A percentile compares a stretch with the other conserved stretches of the same genome.
Conservation (phyloP, 352 stramenopile genomes). For the Phytophthora crassamura region DNA sequence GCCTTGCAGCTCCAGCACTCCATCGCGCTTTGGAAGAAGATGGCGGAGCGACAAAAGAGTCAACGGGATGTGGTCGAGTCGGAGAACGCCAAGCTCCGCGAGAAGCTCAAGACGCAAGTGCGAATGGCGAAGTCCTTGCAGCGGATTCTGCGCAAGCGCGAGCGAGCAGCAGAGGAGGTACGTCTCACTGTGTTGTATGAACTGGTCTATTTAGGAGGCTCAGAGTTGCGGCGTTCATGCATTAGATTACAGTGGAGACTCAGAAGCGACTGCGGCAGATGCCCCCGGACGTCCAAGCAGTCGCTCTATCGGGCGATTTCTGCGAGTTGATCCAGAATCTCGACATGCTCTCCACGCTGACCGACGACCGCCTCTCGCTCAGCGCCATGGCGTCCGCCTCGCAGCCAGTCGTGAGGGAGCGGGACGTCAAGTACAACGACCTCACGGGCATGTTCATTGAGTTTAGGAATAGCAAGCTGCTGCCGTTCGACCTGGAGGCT, state of each 20-base stretch:
- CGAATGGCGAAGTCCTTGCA: constrained; percentile 48
- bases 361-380: constrained; percentile 11
- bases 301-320: constrained; percentile 2
- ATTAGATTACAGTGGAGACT: constrained; percentile 17
- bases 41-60: constrained; percentile 47
- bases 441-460: constrained; percentile 38
- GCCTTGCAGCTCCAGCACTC: constrained; percentile 32
- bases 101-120: constrained; percentile 53
- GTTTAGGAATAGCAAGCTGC: constrained; percentile 31
- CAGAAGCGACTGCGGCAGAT: constrained; percentile 15
- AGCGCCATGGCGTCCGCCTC: constrained; percentile 10
- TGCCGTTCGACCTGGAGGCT: constrained; percentile 35
- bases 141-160: constrained; percentile 39
- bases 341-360: constrained; percentile 13
- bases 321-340: constrained; percentile 19
- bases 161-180: constrained; percentile 39
- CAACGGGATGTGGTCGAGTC: constrained; percentile 38
- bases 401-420: constrained; percentile 12
- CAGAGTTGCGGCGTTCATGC: not conserved
- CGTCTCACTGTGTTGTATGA: not conserved
- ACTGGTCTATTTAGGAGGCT: not conserved
- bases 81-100: constrained; percentile 51
- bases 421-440: constrained; percentile 42
- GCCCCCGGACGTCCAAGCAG: not conserved
- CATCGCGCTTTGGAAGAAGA: constrained; percentile 47